These are phyloP conservation scores for Lactarius pseudohatsudake DNA, from an alignment of 768 basidiomycete genomes.

Conservation along the genomic window DNA sequence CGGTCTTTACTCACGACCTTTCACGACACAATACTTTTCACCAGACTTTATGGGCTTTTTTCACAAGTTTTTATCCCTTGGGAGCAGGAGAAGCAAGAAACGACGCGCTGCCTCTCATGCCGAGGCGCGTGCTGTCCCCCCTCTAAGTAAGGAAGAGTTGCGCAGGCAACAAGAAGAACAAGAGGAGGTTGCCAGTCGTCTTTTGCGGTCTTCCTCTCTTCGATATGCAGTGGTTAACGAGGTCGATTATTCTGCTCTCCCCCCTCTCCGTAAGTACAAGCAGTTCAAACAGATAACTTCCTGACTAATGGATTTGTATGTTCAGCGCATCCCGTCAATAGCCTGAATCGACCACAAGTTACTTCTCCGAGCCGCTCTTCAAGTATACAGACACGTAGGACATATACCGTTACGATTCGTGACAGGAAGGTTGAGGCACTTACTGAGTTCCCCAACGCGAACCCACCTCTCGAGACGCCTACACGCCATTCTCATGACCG, in stretches of 20 bases:
- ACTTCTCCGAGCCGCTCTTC: constrained; percentile 54
- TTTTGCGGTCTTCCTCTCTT: constrained; percentile 73
- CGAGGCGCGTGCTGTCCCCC: constrained; percentile 11
- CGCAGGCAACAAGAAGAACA: constrained; percentile 47
- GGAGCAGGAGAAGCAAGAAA: constrained; percentile 61
- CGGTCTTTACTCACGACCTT: constrained; percentile 1
- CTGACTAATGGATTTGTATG: constrained; percentile 12
- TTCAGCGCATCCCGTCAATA: constrained; percentile 60
- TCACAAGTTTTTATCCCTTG: constrained; percentile 67
- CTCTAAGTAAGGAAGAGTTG: constrained; percentile 14
- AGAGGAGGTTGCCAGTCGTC: constrained; percentile 47
- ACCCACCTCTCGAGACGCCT: constrained; percentile 40
- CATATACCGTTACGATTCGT: constrained; percentile 73
- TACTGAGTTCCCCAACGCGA: constrained; percentile 67
- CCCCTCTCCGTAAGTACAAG: constrained; percentile 66
- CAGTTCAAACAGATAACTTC: background rate
- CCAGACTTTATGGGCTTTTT: constrained; percentile 71
- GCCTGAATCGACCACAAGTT: constrained; percentile 48
- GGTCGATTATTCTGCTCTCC: constrained; percentile 54
- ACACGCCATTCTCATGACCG: constrained; percentile 32
- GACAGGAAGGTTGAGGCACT: constrained; percentile 57
- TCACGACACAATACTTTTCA: background rate
- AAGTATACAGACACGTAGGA: constrained; percentile 53
- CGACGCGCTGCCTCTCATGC: constrained; percentile 20
- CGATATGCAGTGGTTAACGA: constrained; percentile 59